Conservation (phyloP, 2,329 filamentous ascomycete genomes). For the Cordyceps farinosa region DNA sequence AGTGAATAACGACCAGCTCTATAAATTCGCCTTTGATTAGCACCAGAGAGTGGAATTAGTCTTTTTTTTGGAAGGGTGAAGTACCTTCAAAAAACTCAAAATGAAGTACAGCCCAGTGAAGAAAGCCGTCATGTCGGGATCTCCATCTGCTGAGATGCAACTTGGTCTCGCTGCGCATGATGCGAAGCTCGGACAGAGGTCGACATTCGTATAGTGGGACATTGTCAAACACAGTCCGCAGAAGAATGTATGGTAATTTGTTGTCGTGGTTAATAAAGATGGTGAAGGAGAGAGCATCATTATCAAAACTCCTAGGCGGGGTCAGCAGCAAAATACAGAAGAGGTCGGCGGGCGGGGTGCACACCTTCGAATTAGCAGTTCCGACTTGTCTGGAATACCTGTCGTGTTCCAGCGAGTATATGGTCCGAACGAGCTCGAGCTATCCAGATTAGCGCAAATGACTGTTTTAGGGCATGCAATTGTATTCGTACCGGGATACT, state of each 20-base stretch:
- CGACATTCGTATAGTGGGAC: slow-evolving; percentile 45
- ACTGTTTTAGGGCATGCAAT: neutral
- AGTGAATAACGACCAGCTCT: slow-evolving; percentile 16
- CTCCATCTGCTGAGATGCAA: slow-evolving; percentile 12
- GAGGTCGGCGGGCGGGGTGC: slow-evolving; percentile 4
- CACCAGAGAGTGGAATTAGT: neutral
- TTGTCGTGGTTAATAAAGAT: slow-evolving; percentile 46
- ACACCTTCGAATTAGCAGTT: slow-evolving; percentile 54
- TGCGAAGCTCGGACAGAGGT: slow-evolving; percentile 36
- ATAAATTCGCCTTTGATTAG: neutral
- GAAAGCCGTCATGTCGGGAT: neutral
- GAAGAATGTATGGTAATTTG: slow-evolving; percentile 44
- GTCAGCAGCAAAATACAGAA: neutral
- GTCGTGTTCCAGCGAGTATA: slow-evolving; percentile 42
- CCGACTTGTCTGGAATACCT: slow-evolving; percentile 44
- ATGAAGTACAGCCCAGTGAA: slow-evolving; percentile 11
- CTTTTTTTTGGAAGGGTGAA: neutral
- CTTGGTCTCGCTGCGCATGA: slow-evolving; percentile 9
- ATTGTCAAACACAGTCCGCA: slow-evolving; percentile 41
- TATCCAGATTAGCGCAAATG: slow-evolving; percentile 23
- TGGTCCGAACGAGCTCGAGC: slow-evolving; percentile 46
- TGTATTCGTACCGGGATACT: slow-evolving; percentile 39
- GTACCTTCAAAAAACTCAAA: slow-evolving; percentile 15
- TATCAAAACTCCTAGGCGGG: slow-evolving; percentile 47
- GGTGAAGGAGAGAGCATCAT: slow-evolving; percentile 52